Evolutionary conservation across 108 stramenopile genomes (phyloP).

Genomic region (Schizochytrium sp.): DNA sequence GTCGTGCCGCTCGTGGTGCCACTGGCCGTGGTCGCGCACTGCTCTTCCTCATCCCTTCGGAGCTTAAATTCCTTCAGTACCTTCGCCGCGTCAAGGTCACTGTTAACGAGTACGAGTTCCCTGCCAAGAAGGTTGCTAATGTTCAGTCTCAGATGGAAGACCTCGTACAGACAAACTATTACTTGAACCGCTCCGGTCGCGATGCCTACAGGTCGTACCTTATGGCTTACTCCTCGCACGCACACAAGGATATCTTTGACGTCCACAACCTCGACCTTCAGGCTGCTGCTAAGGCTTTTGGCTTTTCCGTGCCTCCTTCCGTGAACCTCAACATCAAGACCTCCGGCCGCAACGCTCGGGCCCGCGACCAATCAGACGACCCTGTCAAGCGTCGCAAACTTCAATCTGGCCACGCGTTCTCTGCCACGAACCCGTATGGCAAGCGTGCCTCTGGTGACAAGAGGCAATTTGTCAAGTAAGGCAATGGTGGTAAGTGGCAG

Average conservation of each 20-base stretch:
- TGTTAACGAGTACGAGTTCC: constrained; percentile 98
- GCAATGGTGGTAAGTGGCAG: not conserved
- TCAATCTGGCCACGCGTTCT: constrained; percentile 89
- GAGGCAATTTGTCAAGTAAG: constrained; percentile 86
- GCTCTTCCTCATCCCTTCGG: constrained; percentile 96
- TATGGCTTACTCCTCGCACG: constrained; percentile 95
- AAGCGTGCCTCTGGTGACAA: constrained; percentile 84
- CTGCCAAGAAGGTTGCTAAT: constrained; percentile 91
- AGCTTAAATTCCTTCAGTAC: constrained; percentile 95
- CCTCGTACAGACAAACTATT: constrained; percentile 98
- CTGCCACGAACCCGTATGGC: constrained; percentile 95
- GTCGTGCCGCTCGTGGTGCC: constrained; percentile 65
- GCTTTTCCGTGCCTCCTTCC: constrained; percentile 94
- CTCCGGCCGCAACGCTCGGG: constrained; percentile 80
- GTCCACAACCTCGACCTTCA: constrained; percentile 95
- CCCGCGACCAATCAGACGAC: constrained; percentile 72
- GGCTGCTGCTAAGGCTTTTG: constrained; percentile 93
- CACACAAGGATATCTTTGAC: constrained; percentile 96
- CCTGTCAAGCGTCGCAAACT: constrained; percentile 67
- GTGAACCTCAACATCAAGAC: constrained; percentile 92
- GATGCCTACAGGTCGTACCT: constrained; percentile 97
- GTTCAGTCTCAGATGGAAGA: constrained; percentile 91
- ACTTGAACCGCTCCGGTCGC: constrained; percentile 91
- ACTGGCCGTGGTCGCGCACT: constrained; percentile 92
- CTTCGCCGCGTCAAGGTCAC: constrained; percentile 95